A percentile compares a stretch with the other conserved stretches of the same genome.
These are phyloP conservation scores for Geotrichum cucujoidarum DNA, from an alignment of 1,139 yeast genomes.

Conservation along the genomic window DNA sequence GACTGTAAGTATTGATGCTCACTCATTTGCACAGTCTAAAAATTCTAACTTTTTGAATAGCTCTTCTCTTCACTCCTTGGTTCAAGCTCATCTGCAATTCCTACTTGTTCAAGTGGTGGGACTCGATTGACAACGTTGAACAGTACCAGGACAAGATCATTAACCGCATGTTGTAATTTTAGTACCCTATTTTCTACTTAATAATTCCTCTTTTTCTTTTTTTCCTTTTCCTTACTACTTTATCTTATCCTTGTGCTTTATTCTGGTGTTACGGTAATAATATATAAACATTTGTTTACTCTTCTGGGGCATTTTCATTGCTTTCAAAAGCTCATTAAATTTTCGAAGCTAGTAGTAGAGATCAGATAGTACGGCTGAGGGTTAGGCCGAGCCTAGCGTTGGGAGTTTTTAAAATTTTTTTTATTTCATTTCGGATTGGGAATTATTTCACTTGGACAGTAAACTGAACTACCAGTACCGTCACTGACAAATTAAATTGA, in stretches of 20 bases:
- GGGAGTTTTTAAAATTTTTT: neutral
- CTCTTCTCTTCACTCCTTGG: conserved; percentile 89
- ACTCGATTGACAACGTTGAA: conserved; percentile 53
- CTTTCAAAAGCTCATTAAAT: neutral
- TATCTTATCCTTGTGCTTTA: neutral
- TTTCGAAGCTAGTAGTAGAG: neutral
- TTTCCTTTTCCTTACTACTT: neutral
- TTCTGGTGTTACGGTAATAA: neutral
- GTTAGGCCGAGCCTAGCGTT: neutral
- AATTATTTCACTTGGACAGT: neutral
- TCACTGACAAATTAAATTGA: too few relatives aligned
- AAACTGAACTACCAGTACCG: neutral
- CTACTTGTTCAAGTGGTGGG: conserved; percentile 94
- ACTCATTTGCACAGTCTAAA: too few relatives aligned
- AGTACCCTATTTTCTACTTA: too few relatives aligned
- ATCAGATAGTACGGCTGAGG: conserved; percentile 1
- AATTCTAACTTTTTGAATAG: conserved; percentile 16
- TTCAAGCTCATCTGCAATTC: conserved; percentile 91
- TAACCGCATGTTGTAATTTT: conserved; percentile 31
- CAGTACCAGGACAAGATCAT: conserved; percentile 35
- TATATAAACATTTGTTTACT: too few relatives aligned
- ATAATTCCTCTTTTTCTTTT: neutral
- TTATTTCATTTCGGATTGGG: neutral
- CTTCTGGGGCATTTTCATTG: too few relatives aligned
- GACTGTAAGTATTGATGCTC: conserved; percentile 17